Percentiles rank a stretch among this genome's conserved stretches.
Conservation (phyloP, 2,329 filamentous ascomycete genomes). For the Paecilomyces fulvus region DNA sequence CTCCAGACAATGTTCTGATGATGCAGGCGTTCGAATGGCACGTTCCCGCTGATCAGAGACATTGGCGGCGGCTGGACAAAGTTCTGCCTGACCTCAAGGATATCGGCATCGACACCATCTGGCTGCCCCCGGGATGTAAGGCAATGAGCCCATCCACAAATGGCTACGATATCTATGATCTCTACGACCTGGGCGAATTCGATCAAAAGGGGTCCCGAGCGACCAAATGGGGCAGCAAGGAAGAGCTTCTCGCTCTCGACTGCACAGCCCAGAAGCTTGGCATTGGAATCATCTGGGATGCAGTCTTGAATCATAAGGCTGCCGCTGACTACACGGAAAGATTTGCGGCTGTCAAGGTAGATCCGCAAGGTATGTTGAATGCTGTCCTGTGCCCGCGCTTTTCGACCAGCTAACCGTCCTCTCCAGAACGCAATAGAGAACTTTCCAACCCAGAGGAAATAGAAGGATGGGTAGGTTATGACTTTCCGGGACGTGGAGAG, state of each 20-base stretch:
- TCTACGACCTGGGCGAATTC: slow-evolving; percentile 65
- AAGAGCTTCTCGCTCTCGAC: slow-evolving; percentile 49
- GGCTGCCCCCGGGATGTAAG: slow-evolving; percentile 66
- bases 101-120: slow-evolving; percentile 55
- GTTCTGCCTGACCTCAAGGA: slow-evolving; percentile 47
- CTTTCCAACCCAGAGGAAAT: slow-evolving; percentile 52
- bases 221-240: slow-evolving; percentile 63
- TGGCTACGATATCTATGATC: slow-evolving; percentile 62
- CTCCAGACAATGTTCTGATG: slow-evolving; percentile 41
- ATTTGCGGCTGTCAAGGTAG: slow-evolving; percentile 55
- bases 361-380: slow-evolving; percentile 36
- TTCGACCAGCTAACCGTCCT: slow-evolving; percentile 4
- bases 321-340: slow-evolving; percentile 58
- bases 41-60: slow-evolving; percentile 50
- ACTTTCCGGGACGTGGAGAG: slow-evolving; percentile 53
- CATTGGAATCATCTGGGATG: slow-evolving; percentile 58
- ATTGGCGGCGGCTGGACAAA: slow-evolving; percentile 52
- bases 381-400: not conserved
- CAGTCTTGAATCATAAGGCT: slow-evolving; percentile 65
- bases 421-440: slow-evolving; percentile 46
- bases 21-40: slow-evolving; percentile 70
- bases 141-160: slow-evolving; percentile 53
- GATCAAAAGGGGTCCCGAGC: slow-evolving; percentile 55
- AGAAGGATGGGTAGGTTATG: slow-evolving; percentile 59
- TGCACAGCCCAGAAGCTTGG: slow-evolving; percentile 44